phyloP scores from a whole-genome alignment of 768 basidiomycete genomes.

The Botryobasidium botryosum region DNA sequence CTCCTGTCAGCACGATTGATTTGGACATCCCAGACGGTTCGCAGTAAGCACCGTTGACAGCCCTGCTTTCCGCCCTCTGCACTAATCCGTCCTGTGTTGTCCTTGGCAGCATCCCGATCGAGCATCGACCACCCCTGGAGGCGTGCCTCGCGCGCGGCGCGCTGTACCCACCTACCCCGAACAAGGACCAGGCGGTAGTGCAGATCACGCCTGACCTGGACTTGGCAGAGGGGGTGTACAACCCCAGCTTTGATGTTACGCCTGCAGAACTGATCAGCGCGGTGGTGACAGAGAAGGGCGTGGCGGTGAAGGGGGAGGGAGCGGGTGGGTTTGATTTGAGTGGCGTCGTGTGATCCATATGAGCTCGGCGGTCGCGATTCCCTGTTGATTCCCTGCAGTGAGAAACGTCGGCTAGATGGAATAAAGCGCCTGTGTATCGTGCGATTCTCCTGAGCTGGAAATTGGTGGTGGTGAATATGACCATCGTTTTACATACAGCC shows the following conservation, averaged over 20 bases:
- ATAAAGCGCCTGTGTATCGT: too few species aligned
- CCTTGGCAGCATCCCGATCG: constrained; percentile 61
- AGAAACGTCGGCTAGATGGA: too few species aligned
- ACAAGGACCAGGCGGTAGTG: constrained; percentile 52
- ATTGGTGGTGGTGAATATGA: too few species aligned
- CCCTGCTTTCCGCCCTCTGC: neutral
- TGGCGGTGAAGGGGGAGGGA: constrained; percentile 53
- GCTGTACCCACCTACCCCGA: constrained; percentile 35
- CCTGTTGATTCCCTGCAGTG: too few species aligned
- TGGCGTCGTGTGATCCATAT: constrained; percentile 35
- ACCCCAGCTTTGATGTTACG: constrained; percentile 94
- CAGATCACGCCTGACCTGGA: constrained; percentile 49
- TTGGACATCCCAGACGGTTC: constrained; percentile 56
- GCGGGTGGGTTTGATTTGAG: constrained; percentile 45
- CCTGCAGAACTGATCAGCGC: constrained; percentile 87
- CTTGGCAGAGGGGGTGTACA: constrained; percentile 47
- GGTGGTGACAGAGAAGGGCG: constrained; percentile 90
- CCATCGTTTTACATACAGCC: too few species aligned
- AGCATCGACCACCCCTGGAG: constrained; percentile 76
- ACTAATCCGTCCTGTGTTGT: neutral
- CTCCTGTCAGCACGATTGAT: constrained; percentile 86
- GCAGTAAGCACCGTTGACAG: constrained; percentile 22
- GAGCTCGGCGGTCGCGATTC: too few species aligned
- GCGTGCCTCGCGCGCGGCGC: constrained; percentile 79
- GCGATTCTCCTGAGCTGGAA: too few species aligned